phyloP scores from a whole-genome alignment of 441 rosid genomes.

The Pelargonium cotyledonis region DNA sequence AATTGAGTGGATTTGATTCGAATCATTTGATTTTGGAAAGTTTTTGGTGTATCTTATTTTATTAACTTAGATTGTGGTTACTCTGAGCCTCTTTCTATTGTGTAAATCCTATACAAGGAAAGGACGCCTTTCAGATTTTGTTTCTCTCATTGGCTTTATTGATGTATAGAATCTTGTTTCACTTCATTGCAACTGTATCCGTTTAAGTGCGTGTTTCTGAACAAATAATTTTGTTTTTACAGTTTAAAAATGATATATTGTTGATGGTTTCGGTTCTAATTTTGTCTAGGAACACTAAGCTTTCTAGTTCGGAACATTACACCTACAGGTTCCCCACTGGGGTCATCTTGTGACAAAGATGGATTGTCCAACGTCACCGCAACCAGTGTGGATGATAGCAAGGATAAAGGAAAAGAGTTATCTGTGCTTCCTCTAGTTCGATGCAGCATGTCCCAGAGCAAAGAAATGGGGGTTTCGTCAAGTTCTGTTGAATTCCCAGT shows the following conservation, averaged over 20 bases:
- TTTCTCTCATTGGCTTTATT: background rate
- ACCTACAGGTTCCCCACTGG: slow-evolving; percentile 20
- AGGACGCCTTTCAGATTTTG: background rate
- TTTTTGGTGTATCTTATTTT: too few relatives aligned
- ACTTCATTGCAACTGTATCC: background rate
- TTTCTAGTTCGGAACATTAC: slow-evolving; percentile 12
- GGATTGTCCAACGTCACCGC: slow-evolving; percentile 11
- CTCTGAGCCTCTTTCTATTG: too few relatives aligned
- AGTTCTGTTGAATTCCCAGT: slow-evolving; percentile 9
- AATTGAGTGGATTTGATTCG: too few relatives aligned
- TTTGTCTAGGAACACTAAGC: background rate
- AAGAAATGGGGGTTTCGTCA: slow-evolving; percentile 10
- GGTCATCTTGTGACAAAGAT: slow-evolving; percentile 13
- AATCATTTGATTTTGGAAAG: too few relatives aligned
- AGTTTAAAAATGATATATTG: too few relatives aligned
- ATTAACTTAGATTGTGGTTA: too few relatives aligned
- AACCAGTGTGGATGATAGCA: slow-evolving; percentile 10
- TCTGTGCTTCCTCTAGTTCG: slow-evolving; percentile 13
- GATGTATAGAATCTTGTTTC: background rate
- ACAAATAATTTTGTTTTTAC: background rate
- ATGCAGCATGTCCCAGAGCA: slow-evolving; percentile 15
- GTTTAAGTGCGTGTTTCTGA: background rate
- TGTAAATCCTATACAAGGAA: background rate
- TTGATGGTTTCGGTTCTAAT: background rate
- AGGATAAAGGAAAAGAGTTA: slow-evolving; percentile 12